Evolutionary conservation across 148 eudicot genomes (phyloP).

Genomic region (Dysphania ambrosioides): DNA sequence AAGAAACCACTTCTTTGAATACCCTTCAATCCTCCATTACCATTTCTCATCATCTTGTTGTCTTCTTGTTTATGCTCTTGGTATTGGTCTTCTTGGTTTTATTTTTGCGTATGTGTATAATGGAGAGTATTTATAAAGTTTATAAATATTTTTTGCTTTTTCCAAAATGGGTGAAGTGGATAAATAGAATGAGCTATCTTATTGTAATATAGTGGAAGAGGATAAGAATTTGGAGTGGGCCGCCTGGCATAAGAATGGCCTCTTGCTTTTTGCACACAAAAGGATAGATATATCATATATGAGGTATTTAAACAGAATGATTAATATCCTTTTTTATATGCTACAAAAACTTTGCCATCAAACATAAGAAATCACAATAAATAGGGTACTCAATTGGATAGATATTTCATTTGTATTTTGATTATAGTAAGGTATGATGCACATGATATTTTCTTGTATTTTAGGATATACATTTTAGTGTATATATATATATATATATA

Average conservation of each 20-base stretch:
- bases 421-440: no score
- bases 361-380: no score
- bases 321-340: not conserved
- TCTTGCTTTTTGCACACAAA: slow-evolving; percentile 20
- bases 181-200: slow-evolving; percentile 17
- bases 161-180: slow-evolving; percentile 17
- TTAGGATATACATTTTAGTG: no score
- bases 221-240: slow-evolving; percentile 31
- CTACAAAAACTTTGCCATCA: slow-evolving; percentile 13
- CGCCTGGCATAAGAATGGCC: slow-evolving; percentile 31
- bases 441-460: no score
- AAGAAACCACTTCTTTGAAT: slow-evolving; percentile 20
- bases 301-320: slow-evolving; percentile 7
- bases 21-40: slow-evolving; percentile 35
- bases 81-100: not conserved
- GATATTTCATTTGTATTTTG: no score
- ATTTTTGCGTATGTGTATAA: not conserved
- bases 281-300: not conserved
- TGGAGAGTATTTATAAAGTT: not conserved
- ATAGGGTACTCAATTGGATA: not conserved
- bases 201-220: slow-evolving; percentile 1
- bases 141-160: not conserved
- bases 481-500: no score
- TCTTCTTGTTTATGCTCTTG: not conserved
- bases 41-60: slow-evolving; percentile 39